phyloP scores from a whole-genome alignment of 257 asterid species.

The Lavandula angustifolia region DNA sequence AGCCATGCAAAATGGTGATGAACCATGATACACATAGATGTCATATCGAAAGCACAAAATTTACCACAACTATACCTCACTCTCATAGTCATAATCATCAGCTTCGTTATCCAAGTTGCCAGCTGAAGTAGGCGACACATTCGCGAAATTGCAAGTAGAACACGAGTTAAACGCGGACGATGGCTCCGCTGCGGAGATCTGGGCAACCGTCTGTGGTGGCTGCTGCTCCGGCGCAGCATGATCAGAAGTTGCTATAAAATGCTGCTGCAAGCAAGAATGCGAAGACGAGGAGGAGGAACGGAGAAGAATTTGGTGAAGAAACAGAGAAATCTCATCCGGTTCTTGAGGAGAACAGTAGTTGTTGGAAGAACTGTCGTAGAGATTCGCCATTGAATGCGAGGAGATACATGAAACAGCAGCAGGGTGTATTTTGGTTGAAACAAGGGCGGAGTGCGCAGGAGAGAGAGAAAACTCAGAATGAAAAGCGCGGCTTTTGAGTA shows the following conservation, averaged over 20 bases:
- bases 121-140: conserved; percentile 46
- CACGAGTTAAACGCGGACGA: conserved; percentile 29
- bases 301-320: conserved; percentile 62
- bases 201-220: background rate
- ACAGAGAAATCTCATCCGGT: conserved; percentile 67
- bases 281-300: conserved; percentile 48
- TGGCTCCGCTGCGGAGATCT: conserved; percentile 42
- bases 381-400: conserved; percentile 46
- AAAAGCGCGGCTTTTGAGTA: conserved; percentile 35
- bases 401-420: background rate
- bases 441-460: conserved; percentile 20
- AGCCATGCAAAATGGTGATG: conserved; percentile 14
- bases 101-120: conserved; percentile 51
- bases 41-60: background rate
- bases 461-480: background rate
- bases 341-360: conserved; percentile 34
- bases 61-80: conserved; percentile 50
- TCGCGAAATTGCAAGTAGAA: conserved; percentile 33
- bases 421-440: conserved; percentile 21
- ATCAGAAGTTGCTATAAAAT: conserved; percentile 16
- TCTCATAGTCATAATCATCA: conserved; percentile 67
- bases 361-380: conserved; percentile 26
- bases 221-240: conserved; percentile 10
- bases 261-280: conserved; percentile 15
- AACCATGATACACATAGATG: background rate